phyloP scores from a whole-genome alignment of 75 land plant species.

The Gnetum montanum region DNA sequence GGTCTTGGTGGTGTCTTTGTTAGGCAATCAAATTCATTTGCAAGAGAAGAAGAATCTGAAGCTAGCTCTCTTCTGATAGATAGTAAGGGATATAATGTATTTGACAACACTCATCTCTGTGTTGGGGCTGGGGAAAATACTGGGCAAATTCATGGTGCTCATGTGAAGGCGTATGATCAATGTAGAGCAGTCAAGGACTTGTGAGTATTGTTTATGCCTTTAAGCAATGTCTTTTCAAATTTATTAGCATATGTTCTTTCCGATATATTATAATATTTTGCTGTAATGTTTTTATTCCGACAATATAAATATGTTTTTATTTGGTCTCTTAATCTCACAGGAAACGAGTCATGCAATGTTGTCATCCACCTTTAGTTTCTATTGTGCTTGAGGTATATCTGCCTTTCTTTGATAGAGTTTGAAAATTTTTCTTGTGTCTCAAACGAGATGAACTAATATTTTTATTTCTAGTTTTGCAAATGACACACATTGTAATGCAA shows the following conservation, averaged over 20 bases:
- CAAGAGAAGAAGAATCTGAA: slow-evolving; percentile 23
- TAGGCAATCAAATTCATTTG: slow-evolving; percentile 13
- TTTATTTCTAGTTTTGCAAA: too few species aligned
- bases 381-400: slow-evolving; percentile 1
- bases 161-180: neutral
- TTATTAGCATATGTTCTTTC: too few species aligned
- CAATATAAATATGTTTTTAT: too few species aligned
- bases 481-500: too few species aligned
- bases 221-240: too few species aligned
- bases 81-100: slow-evolving; percentile 4
- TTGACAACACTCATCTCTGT: slow-evolving; percentile 5
- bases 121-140: neutral
- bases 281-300: too few species aligned
- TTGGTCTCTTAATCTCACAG: slow-evolving; percentile 1
- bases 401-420: too few species aligned
- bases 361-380: neutral
- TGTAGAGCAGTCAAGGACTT: neutral
- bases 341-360: slow-evolving; percentile 4
- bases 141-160: neutral
- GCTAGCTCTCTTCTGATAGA: slow-evolving; percentile 17
- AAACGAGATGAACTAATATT: too few species aligned
- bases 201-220: too few species aligned
- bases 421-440: too few species aligned
- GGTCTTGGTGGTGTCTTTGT: slow-evolving; percentile 40
- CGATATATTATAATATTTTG: too few species aligned